Evolutionary conservation across 768 basidiomycete genomes (phyloP).

Genomic region (Xerocomellus intermedius): DNA sequence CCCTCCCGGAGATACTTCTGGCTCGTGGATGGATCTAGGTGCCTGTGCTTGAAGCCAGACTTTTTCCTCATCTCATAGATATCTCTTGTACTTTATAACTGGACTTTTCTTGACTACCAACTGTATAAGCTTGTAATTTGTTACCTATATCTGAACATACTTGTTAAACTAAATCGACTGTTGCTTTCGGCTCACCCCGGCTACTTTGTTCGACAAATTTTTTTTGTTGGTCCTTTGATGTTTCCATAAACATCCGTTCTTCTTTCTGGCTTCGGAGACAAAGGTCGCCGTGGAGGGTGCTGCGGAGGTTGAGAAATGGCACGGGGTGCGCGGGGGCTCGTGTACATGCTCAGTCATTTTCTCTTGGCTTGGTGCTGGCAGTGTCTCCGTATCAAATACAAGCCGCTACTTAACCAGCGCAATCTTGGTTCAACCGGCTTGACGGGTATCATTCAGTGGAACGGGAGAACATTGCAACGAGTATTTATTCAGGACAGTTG

Average conservation of each 20-base stretch:
- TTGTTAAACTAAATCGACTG: too few species aligned
- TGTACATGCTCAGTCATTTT: conserved; percentile 2
- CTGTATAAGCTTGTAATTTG: too few species aligned
- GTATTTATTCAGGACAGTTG: conserved; percentile 9
- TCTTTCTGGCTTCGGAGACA: background rate
- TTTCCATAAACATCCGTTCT: background rate
- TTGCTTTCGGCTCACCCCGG: too few species aligned
- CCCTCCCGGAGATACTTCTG: conserved; percentile 24
- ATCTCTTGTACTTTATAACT: background rate
- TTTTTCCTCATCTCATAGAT: background rate
- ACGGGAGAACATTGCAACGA: background rate
- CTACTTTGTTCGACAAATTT: too few species aligned
- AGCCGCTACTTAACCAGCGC: background rate
- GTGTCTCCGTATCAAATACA: background rate
- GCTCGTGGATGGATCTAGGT: conserved; percentile 25
- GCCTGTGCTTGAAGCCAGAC: conserved; percentile 12
- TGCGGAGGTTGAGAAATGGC: background rate
- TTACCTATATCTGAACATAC: too few species aligned
- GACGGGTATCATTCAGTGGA: conserved; percentile 17
- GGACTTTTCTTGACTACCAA: too few species aligned
- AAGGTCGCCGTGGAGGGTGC: background rate
- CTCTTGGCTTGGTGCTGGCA: conserved; percentile 12
- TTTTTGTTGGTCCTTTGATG: background rate
- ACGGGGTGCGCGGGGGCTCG: conserved; percentile 22
- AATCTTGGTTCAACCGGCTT: conserved; percentile 10